Evolutionary conservation across 441 rosid genomes (phyloP).

Genomic region (Erysimum cheiri): DNA sequence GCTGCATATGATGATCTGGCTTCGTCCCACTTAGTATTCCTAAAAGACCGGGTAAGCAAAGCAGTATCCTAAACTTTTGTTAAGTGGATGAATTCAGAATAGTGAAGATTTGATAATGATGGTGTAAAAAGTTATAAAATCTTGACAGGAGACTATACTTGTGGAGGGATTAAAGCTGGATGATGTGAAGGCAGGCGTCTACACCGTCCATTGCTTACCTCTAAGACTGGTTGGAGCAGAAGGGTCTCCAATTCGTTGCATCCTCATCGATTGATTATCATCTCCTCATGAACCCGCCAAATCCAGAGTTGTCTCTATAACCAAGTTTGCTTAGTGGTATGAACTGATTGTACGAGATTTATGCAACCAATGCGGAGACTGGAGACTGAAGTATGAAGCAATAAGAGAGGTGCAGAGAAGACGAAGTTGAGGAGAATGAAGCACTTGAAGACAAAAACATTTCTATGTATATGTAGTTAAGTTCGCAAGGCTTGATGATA

Average conservation of each 20-base stretch:
- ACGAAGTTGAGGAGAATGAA: conserved; percentile 22
- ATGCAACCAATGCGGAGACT: conserved; percentile 6
- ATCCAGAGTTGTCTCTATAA: conserved; percentile 1
- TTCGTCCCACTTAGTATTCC: conserved; percentile 57
- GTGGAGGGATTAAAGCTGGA: conserved; percentile 67
- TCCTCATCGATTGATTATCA: conserved; percentile 52
- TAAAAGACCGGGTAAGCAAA: conserved; percentile 58
- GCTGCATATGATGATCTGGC: conserved; percentile 58
- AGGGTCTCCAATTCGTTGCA: conserved; percentile 67
- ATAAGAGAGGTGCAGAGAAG: conserved; percentile 32
- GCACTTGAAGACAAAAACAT: neutral
- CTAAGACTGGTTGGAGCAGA: conserved; percentile 63
- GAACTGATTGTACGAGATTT: neutral
- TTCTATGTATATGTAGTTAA: neutral
- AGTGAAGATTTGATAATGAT: conserved; percentile 6
- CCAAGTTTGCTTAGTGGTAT: neutral
- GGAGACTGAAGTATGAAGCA: conserved; percentile 7
- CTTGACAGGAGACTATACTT: conserved; percentile 58
- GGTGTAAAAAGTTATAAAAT: neutral
- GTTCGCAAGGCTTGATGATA: too few relatives aligned
- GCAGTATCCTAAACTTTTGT: conserved; percentile 4
- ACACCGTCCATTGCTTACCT: conserved; percentile 64
- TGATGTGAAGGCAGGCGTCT: conserved; percentile 53
- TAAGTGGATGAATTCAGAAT: conserved; percentile 8
- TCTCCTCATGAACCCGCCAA: neutral